These are phyloP conservation scores for Hymenoscyphus fructigenus DNA, from an alignment of 2,329 filamentous ascomycete species.

Conservation along the genomic window DNA sequence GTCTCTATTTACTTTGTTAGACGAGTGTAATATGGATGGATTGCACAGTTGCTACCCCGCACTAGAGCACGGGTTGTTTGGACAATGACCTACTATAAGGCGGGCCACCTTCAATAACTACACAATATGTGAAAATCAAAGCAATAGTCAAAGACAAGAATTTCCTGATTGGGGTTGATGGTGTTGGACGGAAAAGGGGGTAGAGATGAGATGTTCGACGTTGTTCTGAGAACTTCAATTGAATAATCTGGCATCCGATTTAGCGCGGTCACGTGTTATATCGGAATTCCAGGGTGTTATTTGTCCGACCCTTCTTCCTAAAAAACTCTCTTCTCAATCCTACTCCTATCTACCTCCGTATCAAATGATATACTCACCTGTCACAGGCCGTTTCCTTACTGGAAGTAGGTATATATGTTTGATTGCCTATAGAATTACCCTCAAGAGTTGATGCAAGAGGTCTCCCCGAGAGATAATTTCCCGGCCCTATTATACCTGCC, in stretches of 20 bases:
- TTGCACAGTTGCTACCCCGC: conserved; percentile 11
- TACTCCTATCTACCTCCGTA: no score
- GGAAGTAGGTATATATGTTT: no score
- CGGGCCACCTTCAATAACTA: neutral
- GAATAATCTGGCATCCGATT: conserved; percentile 13
- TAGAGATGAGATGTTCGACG: conserved; percentile 20
- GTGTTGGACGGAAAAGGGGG: neutral
- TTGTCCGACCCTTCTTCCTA: neutral
- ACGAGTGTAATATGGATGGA: neutral
- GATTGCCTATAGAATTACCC: no score
- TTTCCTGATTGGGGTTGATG: neutral
- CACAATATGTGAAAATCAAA: neutral
- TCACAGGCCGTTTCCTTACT: no score
- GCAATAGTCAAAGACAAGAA: neutral
- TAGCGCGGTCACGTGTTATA: neutral
- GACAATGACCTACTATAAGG: neutral
- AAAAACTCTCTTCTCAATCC: no score
- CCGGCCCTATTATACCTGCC: no score
- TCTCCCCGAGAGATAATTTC: no score
- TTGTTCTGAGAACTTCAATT: conserved; percentile 18
- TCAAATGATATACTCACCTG: no score
- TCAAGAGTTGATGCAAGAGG: no score
- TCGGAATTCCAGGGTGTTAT: neutral
- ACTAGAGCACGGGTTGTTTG: neutral
- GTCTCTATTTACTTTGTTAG: conserved; percentile 12